Evolutionary conservation across 1,284 basidiomycete species (phyloP).

Genomic region (Gomphus sp.): DNA sequence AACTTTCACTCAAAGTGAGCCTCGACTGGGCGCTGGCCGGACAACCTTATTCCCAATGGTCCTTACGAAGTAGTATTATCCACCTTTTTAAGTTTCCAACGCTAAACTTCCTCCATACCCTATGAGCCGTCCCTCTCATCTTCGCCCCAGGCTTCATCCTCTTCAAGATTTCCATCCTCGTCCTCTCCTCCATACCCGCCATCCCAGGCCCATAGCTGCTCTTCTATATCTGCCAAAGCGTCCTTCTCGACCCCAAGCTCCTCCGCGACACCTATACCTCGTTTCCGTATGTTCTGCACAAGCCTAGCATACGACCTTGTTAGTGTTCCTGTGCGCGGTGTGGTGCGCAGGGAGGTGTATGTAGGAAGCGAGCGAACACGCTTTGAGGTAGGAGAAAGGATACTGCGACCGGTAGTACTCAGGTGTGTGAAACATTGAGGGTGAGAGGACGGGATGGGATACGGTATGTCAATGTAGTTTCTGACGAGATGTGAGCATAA

Average conservation of each 20-base stretch:
- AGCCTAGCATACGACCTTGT: slow-evolving; percentile 36
- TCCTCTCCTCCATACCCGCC: slow-evolving; percentile 20
- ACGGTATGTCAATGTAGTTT: slow-evolving; percentile 34
- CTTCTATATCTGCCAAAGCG: slow-evolving; percentile 39
- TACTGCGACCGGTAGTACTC: neutral
- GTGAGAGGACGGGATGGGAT: slow-evolving; percentile 44
- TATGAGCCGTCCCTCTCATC: slow-evolving; percentile 18
- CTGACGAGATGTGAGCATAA: neutral
- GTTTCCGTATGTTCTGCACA: slow-evolving; percentile 22
- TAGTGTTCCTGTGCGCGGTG: slow-evolving; percentile 23
- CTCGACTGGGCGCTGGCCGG: neutral
- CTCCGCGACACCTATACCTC: slow-evolving; percentile 16
- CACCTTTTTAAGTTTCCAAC: neutral
- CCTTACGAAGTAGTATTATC: neutral
- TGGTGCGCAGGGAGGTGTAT: slow-evolving; percentile 19
- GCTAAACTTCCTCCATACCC: too few species aligned
- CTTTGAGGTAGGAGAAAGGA: slow-evolving; percentile 6
- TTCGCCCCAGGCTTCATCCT: slow-evolving; percentile 18
- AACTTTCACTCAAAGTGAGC: neutral
- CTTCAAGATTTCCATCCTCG: slow-evolving; percentile 3
- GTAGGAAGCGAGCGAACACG: slow-evolving; percentile 18
- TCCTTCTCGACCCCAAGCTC: slow-evolving; percentile 33
- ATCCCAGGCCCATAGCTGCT: slow-evolving; percentile 45
- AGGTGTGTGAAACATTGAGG: slow-evolving; percentile 27
- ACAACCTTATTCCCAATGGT: neutral